phyloP scores from a whole-genome alignment of 1,139 yeast genomes.

The Hansenula anomala region DNA sequence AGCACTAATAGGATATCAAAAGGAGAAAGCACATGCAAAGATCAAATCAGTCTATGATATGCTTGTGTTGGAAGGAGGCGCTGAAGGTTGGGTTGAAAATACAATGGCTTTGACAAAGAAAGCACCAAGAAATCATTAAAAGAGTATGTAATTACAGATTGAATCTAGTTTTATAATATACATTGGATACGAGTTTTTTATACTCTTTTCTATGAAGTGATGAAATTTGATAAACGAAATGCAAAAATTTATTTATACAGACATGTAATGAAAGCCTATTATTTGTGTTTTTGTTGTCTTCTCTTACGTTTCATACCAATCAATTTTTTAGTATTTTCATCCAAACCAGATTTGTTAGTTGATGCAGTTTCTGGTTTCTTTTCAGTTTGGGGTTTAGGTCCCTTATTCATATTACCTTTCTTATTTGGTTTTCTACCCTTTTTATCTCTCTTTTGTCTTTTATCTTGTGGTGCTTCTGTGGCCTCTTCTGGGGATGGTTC shows the following conservation, averaged over 20 bases:
- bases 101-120: constrained; percentile 59
- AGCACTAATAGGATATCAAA: constrained; percentile 68
- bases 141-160: no score
- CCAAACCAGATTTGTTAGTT: constrained; percentile 33
- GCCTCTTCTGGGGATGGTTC: constrained; percentile 4
- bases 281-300: constrained; percentile 35
- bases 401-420: constrained; percentile 46
- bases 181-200: neutral
- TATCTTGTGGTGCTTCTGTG: constrained; percentile 16
- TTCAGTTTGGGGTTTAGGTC: constrained; percentile 20
- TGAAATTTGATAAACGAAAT: neutral
- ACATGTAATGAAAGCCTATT: constrained; percentile 1
- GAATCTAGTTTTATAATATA: neutral
- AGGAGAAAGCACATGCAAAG: constrained; percentile 20
- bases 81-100: constrained; percentile 85
- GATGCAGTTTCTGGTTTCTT: constrained; percentile 20
- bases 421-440: constrained; percentile 22
- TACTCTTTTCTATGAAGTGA: neutral
- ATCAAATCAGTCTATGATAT: constrained; percentile 47
- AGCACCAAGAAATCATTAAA: constrained; percentile 22
- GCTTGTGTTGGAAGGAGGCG: constrained; percentile 75
- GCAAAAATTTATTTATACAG: neutral
- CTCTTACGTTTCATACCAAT: constrained; percentile 69
- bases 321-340: constrained; percentile 54
- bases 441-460: constrained; percentile 24